These are phyloP conservation scores for Phytophthora capsici DNA, from an alignment of 352 stramenopile genomes.

Conservation along the genomic window DNA sequence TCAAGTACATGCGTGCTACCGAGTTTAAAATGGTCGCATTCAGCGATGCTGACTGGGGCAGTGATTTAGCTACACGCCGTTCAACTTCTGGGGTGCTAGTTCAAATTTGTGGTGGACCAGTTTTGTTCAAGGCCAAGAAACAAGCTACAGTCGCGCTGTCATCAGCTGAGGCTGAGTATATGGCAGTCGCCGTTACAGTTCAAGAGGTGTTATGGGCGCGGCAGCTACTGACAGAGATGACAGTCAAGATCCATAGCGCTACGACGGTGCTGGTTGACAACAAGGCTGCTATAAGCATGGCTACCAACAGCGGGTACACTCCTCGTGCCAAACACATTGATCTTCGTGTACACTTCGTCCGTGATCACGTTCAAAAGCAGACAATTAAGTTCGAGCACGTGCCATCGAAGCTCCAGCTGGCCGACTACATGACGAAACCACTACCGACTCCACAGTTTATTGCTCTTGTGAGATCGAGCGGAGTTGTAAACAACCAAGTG, in stretches of 20 bases:
- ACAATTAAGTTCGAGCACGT: slow-evolving; percentile 3
- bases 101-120: neutral
- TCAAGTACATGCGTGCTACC: slow-evolving; percentile 1
- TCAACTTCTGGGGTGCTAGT: slow-evolving; percentile 8
- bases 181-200: slow-evolving; percentile 1
- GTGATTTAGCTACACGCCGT: neutral
- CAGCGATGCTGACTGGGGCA: slow-evolving; percentile 6
- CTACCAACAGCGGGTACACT: slow-evolving; percentile 6
- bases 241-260: neutral
- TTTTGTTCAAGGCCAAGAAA: slow-evolving; percentile 12
- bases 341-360: slow-evolving; percentile 14
- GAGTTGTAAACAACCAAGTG: neutral
- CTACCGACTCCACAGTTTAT: slow-evolving; percentile 6
- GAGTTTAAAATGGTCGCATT: neutral
- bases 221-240: slow-evolving; percentile 12
- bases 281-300: slow-evolving; percentile 15
- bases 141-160: slow-evolving; percentile 10
- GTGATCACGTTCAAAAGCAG: slow-evolving; percentile 8
- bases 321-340: slow-evolving; percentile 15
- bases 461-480: neutral
- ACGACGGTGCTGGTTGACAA: slow-evolving; percentile 15
- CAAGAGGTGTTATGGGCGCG: slow-evolving; percentile 9
- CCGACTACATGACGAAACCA: slow-evolving; percentile 14
- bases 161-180: slow-evolving; percentile 9
- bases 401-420: neutral